Base-by-base conservation (phyloP, 106 monocot genomes). In the Ottelia alismoides region DNA sequence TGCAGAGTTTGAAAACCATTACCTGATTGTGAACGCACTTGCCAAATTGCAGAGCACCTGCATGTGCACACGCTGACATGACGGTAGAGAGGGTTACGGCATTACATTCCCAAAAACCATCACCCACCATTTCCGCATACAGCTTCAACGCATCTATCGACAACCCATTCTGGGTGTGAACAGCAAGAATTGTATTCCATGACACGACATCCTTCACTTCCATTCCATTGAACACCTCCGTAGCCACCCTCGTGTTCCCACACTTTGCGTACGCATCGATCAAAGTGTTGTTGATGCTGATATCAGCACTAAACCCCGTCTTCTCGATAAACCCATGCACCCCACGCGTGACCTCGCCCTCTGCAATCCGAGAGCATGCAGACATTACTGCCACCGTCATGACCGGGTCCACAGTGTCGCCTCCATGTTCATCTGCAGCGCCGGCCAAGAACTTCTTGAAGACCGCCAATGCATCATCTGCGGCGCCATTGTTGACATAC, bases 71-170 rank as follows among this genome's bases (percentile, higher is more conserved):
- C 17, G 80, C 84, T 25, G 76, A 25, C 25, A 85, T 65, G 32
- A 73, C 72, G 0, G 79, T 69, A 0, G 84, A 85, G 53, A 85
- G 35, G 2, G 80, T 76, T 43, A 85, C 84, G 0, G 76, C 84
- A 65, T 79, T 85, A 25, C 62, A 35, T n/a, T n/a, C n/a, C n/a
- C n/a, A n/a, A 79, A 80, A 31, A 80, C 55, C 19, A 80, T 80
- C 29, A 85, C 73, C 65, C 79, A 73, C 18, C 76, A 58, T 29
- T 85, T 85, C 84, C 84, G 80, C n/a, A 80, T 22, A 85, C 76
- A 30, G 66, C 80, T 48, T 85, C 84, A 62, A 58, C n/a, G n/a
- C n/a, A n/a, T n/a, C n/a, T n/a, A n/a, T n/a, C n/a, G n/a, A n/a
- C n/a, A n/a, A n/a, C n/a, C n/a, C n/a, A n/a, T n/a, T n/a, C n/a